Evolutionary conservation across 1,139 yeast species (phyloP).

Genomic region (Hyphopichia khmerensis): DNA sequence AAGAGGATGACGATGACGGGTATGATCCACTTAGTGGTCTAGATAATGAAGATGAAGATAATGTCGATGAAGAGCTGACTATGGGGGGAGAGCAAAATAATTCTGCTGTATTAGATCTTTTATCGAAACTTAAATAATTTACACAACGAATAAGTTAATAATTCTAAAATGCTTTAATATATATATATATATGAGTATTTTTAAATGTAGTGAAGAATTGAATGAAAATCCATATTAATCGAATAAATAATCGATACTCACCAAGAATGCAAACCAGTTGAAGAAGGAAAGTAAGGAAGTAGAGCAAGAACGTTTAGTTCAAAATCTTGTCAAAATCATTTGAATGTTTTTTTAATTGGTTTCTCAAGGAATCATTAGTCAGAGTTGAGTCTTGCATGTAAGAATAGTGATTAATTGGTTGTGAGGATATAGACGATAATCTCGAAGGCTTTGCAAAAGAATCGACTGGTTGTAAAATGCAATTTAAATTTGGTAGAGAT

Average conservation of each 20-base stretch:
- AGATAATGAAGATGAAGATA: constrained; percentile 10
- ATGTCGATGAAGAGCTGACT: constrained; percentile 6
- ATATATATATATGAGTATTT: too few relatives aligned
- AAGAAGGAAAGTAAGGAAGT: neutral
- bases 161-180: too few relatives aligned
- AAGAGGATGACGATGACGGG: constrained; percentile 15
- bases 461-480: neutral
- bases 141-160: neutral
- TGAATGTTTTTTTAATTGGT: constrained; percentile 3
- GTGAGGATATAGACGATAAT: neutral
- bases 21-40: constrained; percentile 17
- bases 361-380: neutral
- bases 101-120: constrained; percentile 28
- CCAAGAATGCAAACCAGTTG: neutral
- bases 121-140: constrained; percentile 25
- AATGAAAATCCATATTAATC: neutral
- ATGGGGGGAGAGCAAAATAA: constrained; percentile 9
- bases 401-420: neutral
- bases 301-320: constrained; percentile 7
- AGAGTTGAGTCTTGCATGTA: neutral
- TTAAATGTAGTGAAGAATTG: neutral
- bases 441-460: neutral
- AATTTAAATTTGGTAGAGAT: constrained; percentile 6
- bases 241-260: too few relatives aligned
- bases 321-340: constrained; percentile 14